Conservation (phyloP, 1,284 basidiomycete species). For the Sporisorium exsertum region DNA sequence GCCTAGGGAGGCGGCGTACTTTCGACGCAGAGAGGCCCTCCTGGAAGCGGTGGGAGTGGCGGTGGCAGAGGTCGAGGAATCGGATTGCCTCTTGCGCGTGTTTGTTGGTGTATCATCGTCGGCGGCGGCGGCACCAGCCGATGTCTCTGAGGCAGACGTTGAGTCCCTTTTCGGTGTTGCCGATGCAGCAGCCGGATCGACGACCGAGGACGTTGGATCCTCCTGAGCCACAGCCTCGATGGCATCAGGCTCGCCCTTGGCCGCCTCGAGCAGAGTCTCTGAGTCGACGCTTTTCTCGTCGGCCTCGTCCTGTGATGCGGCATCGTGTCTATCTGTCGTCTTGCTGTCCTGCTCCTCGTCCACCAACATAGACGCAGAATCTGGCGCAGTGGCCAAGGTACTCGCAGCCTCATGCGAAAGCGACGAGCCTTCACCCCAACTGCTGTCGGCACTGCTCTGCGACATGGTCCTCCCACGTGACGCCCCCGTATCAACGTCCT, state of each 20-base stretch:
- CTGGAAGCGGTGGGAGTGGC: conserved; percentile 22
- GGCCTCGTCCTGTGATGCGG: conserved; percentile 9
- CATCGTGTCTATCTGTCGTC: not conserved
- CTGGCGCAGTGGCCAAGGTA: conserved; percentile 7
- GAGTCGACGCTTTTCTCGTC: conserved; percentile 34
- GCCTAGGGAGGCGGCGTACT: not conserved
- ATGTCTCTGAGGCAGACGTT: not conserved
- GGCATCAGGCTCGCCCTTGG: conserved; percentile 36
- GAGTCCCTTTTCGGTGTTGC: conserved; percentile 27
- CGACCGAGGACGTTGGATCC: conserved; percentile 26
- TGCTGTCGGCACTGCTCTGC: conserved; percentile 38
- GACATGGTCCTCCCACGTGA: conserved; percentile 29
- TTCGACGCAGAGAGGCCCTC: conserved; percentile 23
- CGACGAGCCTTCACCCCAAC: conserved; percentile 31
- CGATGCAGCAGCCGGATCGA: conserved; percentile 27
- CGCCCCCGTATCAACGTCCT: conserved; percentile 20
- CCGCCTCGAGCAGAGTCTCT: conserved; percentile 41
- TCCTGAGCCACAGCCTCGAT: conserved; percentile 32
- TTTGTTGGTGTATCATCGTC: conserved; percentile 14
- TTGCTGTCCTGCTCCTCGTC: not conserved
- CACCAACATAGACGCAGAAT: not conserved
- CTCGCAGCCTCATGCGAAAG: conserved; percentile 20
- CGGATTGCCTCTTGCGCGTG: conserved; percentile 1
- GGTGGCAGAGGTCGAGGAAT: conserved; percentile 7
- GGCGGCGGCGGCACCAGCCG: not conserved